Percentiles rank a stretch among this genome's conserved stretches.
Evolutionary conservation across 2,329 filamentous ascomycete species (phyloP).

Genomic region (Magnaporthiopsis rhizophila): DNA sequence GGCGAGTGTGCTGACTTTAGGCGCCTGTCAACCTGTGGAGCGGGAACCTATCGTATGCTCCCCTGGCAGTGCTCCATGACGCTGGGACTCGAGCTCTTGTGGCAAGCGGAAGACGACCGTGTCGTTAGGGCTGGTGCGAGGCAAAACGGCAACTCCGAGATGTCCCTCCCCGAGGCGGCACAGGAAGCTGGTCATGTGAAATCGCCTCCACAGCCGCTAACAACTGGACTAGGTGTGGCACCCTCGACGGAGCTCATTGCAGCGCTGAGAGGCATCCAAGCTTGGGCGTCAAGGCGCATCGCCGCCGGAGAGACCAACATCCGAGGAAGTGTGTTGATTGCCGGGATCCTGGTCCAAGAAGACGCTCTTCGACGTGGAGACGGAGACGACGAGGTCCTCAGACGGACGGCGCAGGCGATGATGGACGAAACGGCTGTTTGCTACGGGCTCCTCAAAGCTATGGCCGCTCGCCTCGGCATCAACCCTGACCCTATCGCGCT

Average conservation of each 20-base stretch:
- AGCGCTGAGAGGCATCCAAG: neutral
- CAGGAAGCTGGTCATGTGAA: neutral
- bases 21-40: constrained; percentile 30
- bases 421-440: neutral
- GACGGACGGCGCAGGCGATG: neutral
- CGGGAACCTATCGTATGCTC: constrained; percentile 34
- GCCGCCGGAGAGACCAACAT: constrained; percentile 16
- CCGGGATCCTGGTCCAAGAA: constrained; percentile 12
- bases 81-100: constrained; percentile 37
- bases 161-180: neutral
- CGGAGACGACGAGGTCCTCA: constrained; percentile 1
- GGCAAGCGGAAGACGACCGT: constrained; percentile 34
- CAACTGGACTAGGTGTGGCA: constrained; percentile 19
- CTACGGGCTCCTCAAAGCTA: constrained; percentile 3
- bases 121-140: constrained; percentile 15
- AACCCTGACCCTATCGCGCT: neutral
- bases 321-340: constrained; percentile 13
- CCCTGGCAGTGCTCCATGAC: constrained; percentile 31
- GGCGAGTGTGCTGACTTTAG: constrained; percentile 25
- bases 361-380: constrained; percentile 11
- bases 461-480: constrained; percentile 1
- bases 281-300: constrained; percentile 8
- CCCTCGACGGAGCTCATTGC: constrained; percentile 10
- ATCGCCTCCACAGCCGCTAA: constrained; percentile 7
- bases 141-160: constrained; percentile 5